These are phyloP conservation scores for Syncephalastrum sp. DNA, from an alignment of 371 early-diverging fungal genomes.

Conservation along the genomic window DNA sequence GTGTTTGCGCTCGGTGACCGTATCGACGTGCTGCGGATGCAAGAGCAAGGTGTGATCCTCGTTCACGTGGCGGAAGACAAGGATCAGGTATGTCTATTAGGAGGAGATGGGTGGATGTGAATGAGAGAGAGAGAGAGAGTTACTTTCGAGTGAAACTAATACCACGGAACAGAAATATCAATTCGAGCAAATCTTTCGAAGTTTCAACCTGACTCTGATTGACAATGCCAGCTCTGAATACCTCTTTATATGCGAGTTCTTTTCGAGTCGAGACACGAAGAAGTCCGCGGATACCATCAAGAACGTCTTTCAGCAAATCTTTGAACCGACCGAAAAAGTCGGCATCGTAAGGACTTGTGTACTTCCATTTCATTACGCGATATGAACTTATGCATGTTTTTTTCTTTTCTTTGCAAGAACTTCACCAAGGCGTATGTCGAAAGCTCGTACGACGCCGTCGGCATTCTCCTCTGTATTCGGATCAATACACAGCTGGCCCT, in stretches of 20 bases:
- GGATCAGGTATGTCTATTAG: conserved; percentile 46
- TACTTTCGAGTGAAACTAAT: no score
- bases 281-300: conserved; percentile 47
- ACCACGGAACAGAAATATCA: conserved; percentile 54
- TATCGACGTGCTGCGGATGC: conserved; percentile 64
- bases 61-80: conserved; percentile 80
- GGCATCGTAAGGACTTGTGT: conserved; percentile 53
- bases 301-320: conserved; percentile 66
- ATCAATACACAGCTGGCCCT: conserved; percentile 79
- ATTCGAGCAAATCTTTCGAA: conserved; percentile 80
- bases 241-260: conserved; percentile 86
- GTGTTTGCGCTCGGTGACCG: conserved; percentile 75
- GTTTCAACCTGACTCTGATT: conserved; percentile 80
- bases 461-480: conserved; percentile 84
- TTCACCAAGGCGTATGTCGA: conserved; percentile 72
- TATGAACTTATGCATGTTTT: conserved; percentile 6
- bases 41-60: conserved; percentile 78
- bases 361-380: not conserved
- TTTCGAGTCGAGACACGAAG: conserved; percentile 57
- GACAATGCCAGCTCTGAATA: conserved; percentile 95
- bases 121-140: no score
- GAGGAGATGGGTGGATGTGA: no score
- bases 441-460: conserved; percentile 83
- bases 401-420: conserved; percentile 27
- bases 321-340: conserved; percentile 80